Evolutionary conservation across 225 moss, liverwort and hornwort species (phyloP), one percentile per base, ranked within the genome.

Genomic region (Takakia lepidozioides): DNA sequence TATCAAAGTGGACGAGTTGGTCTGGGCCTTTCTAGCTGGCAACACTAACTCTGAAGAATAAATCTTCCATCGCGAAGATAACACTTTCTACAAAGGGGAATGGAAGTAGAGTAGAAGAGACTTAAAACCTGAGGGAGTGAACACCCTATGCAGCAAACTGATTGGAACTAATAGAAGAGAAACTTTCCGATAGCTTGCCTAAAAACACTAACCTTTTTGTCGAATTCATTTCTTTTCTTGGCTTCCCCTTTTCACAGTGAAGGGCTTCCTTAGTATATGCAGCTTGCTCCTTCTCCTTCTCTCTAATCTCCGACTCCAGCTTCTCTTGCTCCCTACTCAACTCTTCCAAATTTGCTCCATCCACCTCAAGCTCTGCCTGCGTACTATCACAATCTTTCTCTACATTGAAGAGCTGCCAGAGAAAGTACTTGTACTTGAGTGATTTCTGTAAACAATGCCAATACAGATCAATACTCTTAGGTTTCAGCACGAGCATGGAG

Each of bases 361-460:
- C 85, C 52, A 81, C 76, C 59, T 77, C 64, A 27, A 98, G 87
- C 64, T 85, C 78, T 43, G 68, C 70, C 62, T 75, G 58, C 19
- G 62, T 87, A 35, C 64, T 68, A 62, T 85, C 85, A 48, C 87
- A 74, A 21, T 91, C 82, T 44, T 83, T 98, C 63, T 91, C 87
- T 49, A 77, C 87, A 27, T 70, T 91, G 56, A 73, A 91, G 24
- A 98, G 49, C 59, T 98, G 83, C 98, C 91, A 98, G 19, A 98
- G 82, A 49, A 56, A 81, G 60, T 85, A 64, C 74, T 98, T 91
- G 49, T 73, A 85, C 71, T 91, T 98, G 41, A 87, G 46, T 22
- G 75, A 78, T 85, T 85, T 98, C 95, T 98, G 85, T 43, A 42
- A n/a, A n/a, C n/a, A n/a, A n/a, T n/a, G n/a, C n/a, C n/a, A n/a